A percentile compares a stretch with the other conserved stretches of the same genome.
These are phyloP conservation scores for Dactylellina leptospora DNA, from an alignment of 2,329 filamentous ascomycete species.

Conservation along the genomic window DNA sequence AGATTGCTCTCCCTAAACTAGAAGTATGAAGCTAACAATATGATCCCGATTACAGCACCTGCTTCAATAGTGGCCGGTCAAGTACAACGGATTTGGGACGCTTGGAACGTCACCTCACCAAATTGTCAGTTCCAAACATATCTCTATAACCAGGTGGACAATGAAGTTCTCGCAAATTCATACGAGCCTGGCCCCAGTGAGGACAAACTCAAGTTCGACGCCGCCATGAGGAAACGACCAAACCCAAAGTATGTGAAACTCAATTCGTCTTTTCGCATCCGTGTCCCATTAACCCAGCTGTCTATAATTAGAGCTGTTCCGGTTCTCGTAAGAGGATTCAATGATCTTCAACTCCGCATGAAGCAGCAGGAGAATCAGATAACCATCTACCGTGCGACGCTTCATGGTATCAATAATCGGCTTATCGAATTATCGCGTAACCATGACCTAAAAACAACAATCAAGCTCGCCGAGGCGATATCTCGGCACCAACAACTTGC, in stretches of 20 bases:
- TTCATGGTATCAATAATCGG: constrained; percentile 81
- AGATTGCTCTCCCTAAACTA: neutral
- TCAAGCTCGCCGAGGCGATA: constrained; percentile 76
- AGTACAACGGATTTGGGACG: constrained; percentile 73
- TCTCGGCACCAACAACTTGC: constrained; percentile 77
- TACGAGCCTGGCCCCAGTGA: constrained; percentile 76
- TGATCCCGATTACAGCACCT: constrained; percentile 14
- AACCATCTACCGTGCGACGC: constrained; percentile 72
- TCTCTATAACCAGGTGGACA: constrained; percentile 85
- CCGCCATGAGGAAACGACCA: constrained; percentile 81
- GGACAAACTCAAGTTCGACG: constrained; percentile 82
- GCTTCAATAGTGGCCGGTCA: constrained; percentile 61
- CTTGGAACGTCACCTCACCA: constrained; percentile 75
- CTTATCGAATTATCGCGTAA: constrained; percentile 76
- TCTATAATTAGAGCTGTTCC: constrained; percentile 65
- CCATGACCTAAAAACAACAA: constrained; percentile 79
- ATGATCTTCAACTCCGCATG: constrained; percentile 75
- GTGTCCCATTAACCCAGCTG: constrained; percentile 9
- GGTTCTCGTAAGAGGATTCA: constrained; percentile 77
- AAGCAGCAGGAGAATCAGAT: constrained; percentile 76
- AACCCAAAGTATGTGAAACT: constrained; percentile 70
- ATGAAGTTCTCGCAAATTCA: constrained; percentile 69
- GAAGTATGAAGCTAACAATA: constrained; percentile 2
- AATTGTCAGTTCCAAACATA: constrained; percentile 81
- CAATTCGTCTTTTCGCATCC: neutral